Percentiles rank a stretch among this genome's conserved stretches.
phyloP scores from a whole-genome alignment of 345 rosid species.

The Eucalyptus cloeziana region DNA sequence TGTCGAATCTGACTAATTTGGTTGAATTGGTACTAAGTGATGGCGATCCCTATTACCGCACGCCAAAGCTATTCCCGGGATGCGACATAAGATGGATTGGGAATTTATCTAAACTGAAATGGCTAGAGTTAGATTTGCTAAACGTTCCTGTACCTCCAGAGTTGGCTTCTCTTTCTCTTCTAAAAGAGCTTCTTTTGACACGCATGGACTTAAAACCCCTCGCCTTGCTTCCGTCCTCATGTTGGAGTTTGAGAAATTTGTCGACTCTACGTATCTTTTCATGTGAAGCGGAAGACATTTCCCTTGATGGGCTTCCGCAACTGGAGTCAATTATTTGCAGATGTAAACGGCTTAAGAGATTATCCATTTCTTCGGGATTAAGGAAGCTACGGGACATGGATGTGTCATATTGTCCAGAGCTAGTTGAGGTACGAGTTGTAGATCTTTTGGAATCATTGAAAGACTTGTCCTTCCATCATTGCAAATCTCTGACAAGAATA shows the following conservation, averaged over 20 bases:
- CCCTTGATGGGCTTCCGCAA: rapidly evolving
- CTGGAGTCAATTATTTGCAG: rapidly evolving
- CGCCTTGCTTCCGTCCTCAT: not conserved
- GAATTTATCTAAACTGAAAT: not conserved
- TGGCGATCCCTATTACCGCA: rapidly evolving
- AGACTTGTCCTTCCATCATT: rapidly evolving
- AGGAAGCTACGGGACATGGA: rapidly evolving
- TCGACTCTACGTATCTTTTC: not conserved
- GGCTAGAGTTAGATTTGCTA: rapidly evolving
- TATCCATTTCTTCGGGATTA: too few relatives aligned
- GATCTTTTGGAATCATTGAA: rapidly evolving
- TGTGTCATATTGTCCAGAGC: rapidly evolving
- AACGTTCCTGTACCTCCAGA: not conserved
- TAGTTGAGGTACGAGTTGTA: too few relatives aligned
- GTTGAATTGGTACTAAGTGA: not conserved
- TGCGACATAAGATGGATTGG: not conserved
- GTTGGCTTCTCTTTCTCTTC: not conserved
- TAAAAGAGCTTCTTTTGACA: too few relatives aligned
- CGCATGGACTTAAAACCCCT: not conserved
- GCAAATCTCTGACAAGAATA: too few relatives aligned
- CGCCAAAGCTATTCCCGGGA: too few relatives aligned
- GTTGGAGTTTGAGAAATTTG: not conserved
- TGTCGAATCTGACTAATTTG: not conserved
- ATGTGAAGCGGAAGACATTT: not conserved
- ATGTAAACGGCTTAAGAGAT: rapidly evolving